These are phyloP conservation scores for Narthecium ossifragum DNA, from an alignment of 106 monocot genomes.

Conservation along the genomic window DNA sequence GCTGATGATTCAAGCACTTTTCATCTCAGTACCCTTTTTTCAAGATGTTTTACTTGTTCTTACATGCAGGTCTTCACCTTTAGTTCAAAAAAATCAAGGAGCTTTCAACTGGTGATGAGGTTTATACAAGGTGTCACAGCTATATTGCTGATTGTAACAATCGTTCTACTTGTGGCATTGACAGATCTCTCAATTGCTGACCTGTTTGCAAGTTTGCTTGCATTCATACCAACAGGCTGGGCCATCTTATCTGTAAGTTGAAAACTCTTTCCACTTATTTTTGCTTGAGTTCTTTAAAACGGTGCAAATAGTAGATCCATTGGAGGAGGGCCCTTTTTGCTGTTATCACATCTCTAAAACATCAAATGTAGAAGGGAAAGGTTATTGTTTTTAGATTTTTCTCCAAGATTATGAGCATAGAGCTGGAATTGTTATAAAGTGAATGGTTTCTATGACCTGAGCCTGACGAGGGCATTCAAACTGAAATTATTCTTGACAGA, in stretches of 20 bases:
- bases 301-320: too few species aligned
- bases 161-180: conserved; percentile 54
- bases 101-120: conserved; percentile 51
- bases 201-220: conserved; percentile 74
- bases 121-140: conserved; percentile 72
- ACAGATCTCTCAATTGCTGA: conserved; percentile 61
- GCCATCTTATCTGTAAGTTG: conserved; percentile 67
- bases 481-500: too few species aligned
- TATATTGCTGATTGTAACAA: conserved; percentile 45
- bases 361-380: too few species aligned
- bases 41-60: background rate
- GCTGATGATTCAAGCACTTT: background rate
- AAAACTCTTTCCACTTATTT: background rate
- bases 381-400: too few species aligned
- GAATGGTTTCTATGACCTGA: too few species aligned
- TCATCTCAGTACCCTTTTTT: background rate
- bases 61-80: conserved; percentile 62
- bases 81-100: conserved; percentile 57
- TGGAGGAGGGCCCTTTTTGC: too few species aligned
- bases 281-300: background rate
- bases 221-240: conserved; percentile 91
- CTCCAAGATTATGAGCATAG: too few species aligned
- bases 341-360: too few species aligned
- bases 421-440: too few species aligned
- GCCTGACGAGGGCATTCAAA: too few species aligned